Conservation (phyloP, 805 yeast genomes). For the Wickerhamomyces hampshirensis region DNA sequence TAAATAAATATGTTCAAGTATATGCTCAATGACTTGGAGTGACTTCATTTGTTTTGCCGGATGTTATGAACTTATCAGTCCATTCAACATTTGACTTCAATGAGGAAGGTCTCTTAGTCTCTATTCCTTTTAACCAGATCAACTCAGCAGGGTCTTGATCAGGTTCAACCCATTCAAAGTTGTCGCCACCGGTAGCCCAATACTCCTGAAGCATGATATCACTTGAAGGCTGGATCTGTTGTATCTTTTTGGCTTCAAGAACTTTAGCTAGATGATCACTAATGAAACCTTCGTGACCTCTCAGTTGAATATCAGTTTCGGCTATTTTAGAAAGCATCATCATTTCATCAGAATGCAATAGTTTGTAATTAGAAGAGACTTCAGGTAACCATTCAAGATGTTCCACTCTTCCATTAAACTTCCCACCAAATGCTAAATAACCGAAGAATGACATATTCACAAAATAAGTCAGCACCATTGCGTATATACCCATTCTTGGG, state of each 20-base stretch:
- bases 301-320: slow-evolving; percentile 46
- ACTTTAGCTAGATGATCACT: slow-evolving; percentile 12
- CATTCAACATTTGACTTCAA: slow-evolving; percentile 14
- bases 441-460: slow-evolving; percentile 44
- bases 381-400: slow-evolving; percentile 60
- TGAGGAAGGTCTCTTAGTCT: slow-evolving; percentile 11
- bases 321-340: slow-evolving; percentile 59
- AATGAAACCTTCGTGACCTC: slow-evolving; percentile 17
- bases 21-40: not conserved
- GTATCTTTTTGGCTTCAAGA: slow-evolving; percentile 7
- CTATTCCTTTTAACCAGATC: slow-evolving; percentile 13
- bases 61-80: slow-evolving; percentile 19
- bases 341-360: slow-evolving; percentile 61
- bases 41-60: not conserved
- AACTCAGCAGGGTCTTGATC: slow-evolving; percentile 84
- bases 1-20: slow-evolving; percentile 1
- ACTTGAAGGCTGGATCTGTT: slow-evolving; percentile 45
- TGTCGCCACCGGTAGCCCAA: slow-evolving; percentile 85
- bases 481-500: slow-evolving; percentile 31
- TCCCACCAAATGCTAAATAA: slow-evolving; percentile 42
- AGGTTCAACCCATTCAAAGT: slow-evolving; percentile 86
- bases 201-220: slow-evolving; percentile 72
- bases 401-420: slow-evolving; percentile 49
- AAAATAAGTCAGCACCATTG: slow-evolving; percentile 45
- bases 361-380: slow-evolving; percentile 60